These are phyloP conservation scores for Elasticomyces elasticus DNA, from an alignment of 495 filamentous ascomycete species.

Conservation along the genomic window DNA sequence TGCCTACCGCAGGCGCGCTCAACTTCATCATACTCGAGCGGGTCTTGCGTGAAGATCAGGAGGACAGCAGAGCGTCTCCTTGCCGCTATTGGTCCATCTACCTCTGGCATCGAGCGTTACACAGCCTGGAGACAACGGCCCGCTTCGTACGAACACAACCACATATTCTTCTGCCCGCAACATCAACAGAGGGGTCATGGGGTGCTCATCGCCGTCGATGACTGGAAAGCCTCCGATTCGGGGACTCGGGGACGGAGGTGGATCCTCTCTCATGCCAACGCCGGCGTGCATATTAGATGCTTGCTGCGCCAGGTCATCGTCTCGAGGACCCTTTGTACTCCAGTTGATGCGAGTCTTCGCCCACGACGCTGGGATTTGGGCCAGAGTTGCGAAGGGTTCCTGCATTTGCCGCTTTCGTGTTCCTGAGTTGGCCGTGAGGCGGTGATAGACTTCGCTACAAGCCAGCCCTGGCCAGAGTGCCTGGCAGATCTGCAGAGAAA, in stretches of 20 bases:
- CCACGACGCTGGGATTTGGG: not conserved
- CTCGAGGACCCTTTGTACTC: not conserved
- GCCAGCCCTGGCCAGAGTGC: conserved; percentile 1
- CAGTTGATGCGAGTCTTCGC: not conserved
- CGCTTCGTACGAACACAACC: conserved; percentile 3
- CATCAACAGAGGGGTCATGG: conserved; percentile 1
- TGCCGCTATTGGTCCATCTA: not conserved
- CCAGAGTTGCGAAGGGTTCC: not conserved
- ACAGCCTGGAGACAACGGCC: not conserved
- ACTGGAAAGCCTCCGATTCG: conserved; percentile 15
- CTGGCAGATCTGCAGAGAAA: not conserved
- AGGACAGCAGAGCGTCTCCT: too few species aligned
- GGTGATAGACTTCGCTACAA: conserved; percentile 10
- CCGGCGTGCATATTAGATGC: not conserved
- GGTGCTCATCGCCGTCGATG: not conserved
- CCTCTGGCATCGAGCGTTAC: conserved; percentile 1
- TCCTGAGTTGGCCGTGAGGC: not conserved
- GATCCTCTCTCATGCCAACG: not conserved
- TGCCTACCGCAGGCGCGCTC: conserved; percentile 1
- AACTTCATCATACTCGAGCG: not conserved
- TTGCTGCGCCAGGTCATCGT: not conserved
- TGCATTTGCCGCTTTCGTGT: conserved; percentile 3
- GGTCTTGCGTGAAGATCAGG: not conserved
- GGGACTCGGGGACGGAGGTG: not conserved
- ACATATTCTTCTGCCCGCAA: conserved; percentile 4